Evolutionary conservation across 2,329 filamentous ascomycete genomes (phyloP).

Genomic region (Ilyonectria destructans): DNA sequence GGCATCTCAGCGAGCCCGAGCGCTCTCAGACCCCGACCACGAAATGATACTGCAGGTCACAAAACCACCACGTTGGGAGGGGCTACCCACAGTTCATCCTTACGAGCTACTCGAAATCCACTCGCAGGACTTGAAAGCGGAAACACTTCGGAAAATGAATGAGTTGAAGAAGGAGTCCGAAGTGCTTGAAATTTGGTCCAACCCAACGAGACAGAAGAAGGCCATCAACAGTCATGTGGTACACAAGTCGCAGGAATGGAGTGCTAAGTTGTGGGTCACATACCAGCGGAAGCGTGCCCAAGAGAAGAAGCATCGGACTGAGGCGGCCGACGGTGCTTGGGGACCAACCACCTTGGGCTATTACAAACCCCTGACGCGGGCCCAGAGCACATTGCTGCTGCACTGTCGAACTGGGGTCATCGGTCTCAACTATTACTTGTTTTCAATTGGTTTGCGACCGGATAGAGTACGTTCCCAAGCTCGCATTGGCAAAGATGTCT

Average conservation of each 20-base stretch:
- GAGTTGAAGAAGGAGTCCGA: background rate
- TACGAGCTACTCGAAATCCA: too few relatives aligned
- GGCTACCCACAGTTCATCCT: too few relatives aligned
- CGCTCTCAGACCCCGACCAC: background rate
- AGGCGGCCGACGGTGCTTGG: slow-evolving; percentile 8
- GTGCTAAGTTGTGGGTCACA: background rate
- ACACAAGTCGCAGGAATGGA: background rate
- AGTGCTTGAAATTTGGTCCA: background rate
- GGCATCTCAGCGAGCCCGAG: background rate
- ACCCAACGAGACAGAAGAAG: background rate
- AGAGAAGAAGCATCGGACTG: background rate
- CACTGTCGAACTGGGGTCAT: slow-evolving; percentile 32
- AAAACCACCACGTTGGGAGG: background rate
- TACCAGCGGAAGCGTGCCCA: background rate
- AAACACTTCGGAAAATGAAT: too few relatives aligned
- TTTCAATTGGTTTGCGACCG: background rate
- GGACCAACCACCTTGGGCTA: slow-evolving; percentile 1
- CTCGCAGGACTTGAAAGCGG: too few relatives aligned
- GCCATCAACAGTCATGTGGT: background rate
- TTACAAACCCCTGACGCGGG: slow-evolving; percentile 9
- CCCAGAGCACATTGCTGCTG: slow-evolving; percentile 30
- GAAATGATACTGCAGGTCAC: background rate
- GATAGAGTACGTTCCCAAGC: background rate
- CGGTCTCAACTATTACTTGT: slow-evolving; percentile 24
- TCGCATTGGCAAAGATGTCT: background rate